These are phyloP conservation scores for Tolypocladium tropicale DNA, from an alignment of 2,329 filamentous ascomycete species.

Conservation along the genomic window DNA sequence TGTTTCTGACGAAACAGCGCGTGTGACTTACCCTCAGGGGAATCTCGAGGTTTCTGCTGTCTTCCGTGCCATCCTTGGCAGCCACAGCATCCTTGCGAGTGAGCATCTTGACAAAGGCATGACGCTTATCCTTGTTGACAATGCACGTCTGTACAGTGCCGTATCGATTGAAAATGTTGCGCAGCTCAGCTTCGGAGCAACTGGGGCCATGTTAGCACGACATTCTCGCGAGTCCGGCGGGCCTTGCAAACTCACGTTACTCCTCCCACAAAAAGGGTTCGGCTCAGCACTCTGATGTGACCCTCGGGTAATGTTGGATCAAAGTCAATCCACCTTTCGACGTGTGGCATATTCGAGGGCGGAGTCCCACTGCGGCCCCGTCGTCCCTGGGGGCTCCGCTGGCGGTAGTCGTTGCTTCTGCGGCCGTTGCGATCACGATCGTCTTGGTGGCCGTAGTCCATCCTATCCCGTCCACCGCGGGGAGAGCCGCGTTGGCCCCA, in stretches of 20 bases:
- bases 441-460: slow-evolving; percentile 60
- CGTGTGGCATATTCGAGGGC: slow-evolving; percentile 21
- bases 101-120: slow-evolving; percentile 98
- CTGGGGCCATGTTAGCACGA: slow-evolving; percentile 23
- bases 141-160: slow-evolving; percentile 95
- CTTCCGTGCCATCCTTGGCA: slow-evolving; percentile 84
- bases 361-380: slow-evolving; percentile 55
- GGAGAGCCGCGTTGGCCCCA: slow-evolving; percentile 59
- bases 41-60: slow-evolving; percentile 59
- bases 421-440: slow-evolving; percentile 40
- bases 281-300: slow-evolving; percentile 84
- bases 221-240: too few species aligned
- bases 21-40: slow-evolving; percentile 54
- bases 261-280: slow-evolving; percentile 92
- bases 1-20: slow-evolving; percentile 7
- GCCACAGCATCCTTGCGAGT: slow-evolving; percentile 73
- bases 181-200: slow-evolving; percentile 71
- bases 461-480: slow-evolving; percentile 53
- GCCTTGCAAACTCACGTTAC: slow-evolving; percentile 59
- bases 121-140: slow-evolving; percentile 94
- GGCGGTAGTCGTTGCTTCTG: slow-evolving; percentile 64
- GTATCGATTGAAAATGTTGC: slow-evolving; percentile 68
- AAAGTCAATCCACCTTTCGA: slow-evolving; percentile 65
- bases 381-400: slow-evolving; percentile 70
- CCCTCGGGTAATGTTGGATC: slow-evolving; percentile 65